Base-by-base conservation (phyloP, 495 filamentous ascomycete species). In the Peziza echinospora region DNA sequence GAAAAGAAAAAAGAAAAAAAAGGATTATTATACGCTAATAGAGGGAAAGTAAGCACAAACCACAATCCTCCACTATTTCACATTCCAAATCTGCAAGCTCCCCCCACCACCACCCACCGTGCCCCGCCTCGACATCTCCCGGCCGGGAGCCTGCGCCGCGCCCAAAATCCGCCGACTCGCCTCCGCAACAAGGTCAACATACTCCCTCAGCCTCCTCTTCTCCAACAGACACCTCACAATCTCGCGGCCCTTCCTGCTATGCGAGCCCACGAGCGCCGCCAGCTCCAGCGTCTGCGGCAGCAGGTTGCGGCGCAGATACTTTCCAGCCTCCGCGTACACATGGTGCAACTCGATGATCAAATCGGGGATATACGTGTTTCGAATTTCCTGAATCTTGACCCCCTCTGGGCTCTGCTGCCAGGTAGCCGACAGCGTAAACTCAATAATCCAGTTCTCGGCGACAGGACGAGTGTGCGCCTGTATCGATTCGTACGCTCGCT, bases 291-390 rank as follows among this genome's bases (percentile, higher is more conserved):
- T 46, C n/a, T 59, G 54, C 30, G 51, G 46, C 22, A 56, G 21
- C 5, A 46, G n/a, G 2, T 16, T 43, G 26, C 52, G 55, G 41
- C 41, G 47, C 25, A 59, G 34, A 24, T 21, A 50, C 47, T 51
- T 59, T 19, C 57, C 53, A 2, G 57, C 57, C 21, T 59, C 56
- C 5, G 58, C 21, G 46, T 60, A 54, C 22, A 59, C 50, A 21
- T 52, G 42, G 21, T 60, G 57, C 23, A 60, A 45, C 3, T 56
- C 53, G 26, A 60, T 47, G 11, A 54, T 55, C 19, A 60, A 26
- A 23, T 60, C 57, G n/a, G 57, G 57, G 34, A 59, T 51, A 26
- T 60, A 60, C 13, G 59, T 56, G 24, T 54, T 48, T 7, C 56
- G 48, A 24, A 60, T 45, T 10, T 46, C 39, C 3, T 10, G 41